Evolutionary conservation across 2,329 filamentous ascomycete species (phyloP).

Genomic region (Pseudogymnoascus pannorum): DNA sequence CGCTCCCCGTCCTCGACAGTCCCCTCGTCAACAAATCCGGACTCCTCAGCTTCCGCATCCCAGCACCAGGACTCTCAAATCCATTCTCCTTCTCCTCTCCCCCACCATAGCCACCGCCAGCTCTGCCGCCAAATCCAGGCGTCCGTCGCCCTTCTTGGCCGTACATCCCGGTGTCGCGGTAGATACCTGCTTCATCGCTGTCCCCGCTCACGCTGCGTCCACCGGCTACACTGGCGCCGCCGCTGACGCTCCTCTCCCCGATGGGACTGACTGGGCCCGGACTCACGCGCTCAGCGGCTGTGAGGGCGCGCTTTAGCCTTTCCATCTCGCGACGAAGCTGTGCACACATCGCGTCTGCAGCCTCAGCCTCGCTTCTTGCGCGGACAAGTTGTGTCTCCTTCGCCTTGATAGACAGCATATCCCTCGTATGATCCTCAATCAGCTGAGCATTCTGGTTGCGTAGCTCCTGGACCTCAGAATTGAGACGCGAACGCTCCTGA

Average conservation of each 20-base stretch:
- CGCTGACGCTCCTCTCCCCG: conserved; percentile 15
- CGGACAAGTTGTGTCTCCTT: conserved; percentile 96
- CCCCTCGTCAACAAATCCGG: conserved; percentile 19
- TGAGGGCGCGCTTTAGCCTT: conserved; percentile 79
- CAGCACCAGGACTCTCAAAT: not conserved
- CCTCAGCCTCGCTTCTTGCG: conserved; percentile 81
- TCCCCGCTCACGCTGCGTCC: conserved; percentile 37
- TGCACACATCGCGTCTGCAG: conserved; percentile 78
- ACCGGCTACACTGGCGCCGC: conserved; percentile 35
- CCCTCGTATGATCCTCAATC: conserved; percentile 93
- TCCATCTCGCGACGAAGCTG: conserved; percentile 83
- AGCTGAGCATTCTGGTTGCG: conserved; percentile 95
- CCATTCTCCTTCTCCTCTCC: conserved; percentile 72
- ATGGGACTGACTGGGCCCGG: conserved; percentile 27
- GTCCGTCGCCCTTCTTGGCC: conserved; percentile 10
- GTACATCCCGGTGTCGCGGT: conserved; percentile 40
- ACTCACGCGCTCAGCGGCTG: conserved; percentile 48
- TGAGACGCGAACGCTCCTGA: conserved; percentile 71
- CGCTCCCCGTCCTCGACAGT: conserved; percentile 14
- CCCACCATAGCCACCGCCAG: conserved; percentile 44
- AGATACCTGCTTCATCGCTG: conserved; percentile 53
- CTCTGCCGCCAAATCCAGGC: conserved; percentile 24
- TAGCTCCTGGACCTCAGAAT: conserved; percentile 84
- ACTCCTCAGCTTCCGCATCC: conserved; percentile 21
- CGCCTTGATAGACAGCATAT: conserved; percentile 93